Conservation (phyloP, 371 early-diverging fungal genomes). For the Lichtheimia hyalospora region DNA sequence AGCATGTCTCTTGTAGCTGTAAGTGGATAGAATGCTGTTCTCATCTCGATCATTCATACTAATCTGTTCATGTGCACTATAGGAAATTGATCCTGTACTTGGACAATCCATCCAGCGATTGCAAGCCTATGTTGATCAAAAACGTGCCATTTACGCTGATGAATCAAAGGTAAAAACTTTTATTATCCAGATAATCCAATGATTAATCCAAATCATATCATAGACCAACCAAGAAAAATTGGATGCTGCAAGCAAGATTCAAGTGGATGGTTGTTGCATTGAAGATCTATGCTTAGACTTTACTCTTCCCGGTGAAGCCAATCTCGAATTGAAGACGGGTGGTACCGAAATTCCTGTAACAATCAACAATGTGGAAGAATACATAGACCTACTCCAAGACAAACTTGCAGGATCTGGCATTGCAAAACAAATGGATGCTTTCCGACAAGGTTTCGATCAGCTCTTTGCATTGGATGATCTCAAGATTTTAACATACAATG, state of each 20-base stretch:
- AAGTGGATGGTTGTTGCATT: conserved; percentile 49
- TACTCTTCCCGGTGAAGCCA: conserved; percentile 77
- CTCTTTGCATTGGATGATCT: conserved; percentile 76
- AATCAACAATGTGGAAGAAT: conserved; percentile 73
- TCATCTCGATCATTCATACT: background rate
- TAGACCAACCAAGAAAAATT: conserved; percentile 34
- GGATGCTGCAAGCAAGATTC: conserved; percentile 39
- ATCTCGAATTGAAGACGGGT: conserved; percentile 58
- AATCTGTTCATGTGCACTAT: conserved; percentile 1
- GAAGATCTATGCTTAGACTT: conserved; percentile 83
- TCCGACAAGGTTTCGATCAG: conserved; percentile 78
- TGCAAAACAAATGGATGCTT: conserved; percentile 70
- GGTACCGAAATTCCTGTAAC: conserved; percentile 72
- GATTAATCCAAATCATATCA: no score
- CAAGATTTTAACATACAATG: conserved; percentile 66
- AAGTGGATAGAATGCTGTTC: background rate
- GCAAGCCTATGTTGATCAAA: conserved; percentile 56
- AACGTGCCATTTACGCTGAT: conserved; percentile 54
- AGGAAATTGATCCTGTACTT: conserved; percentile 70
- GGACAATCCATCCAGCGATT: conserved; percentile 68
- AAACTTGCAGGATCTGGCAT: conserved; percentile 75
- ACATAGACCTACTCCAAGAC: conserved; percentile 69
- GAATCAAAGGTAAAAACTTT: conserved; percentile 20
- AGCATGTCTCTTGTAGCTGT: conserved; percentile 27
- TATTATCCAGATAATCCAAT: no score